A percentile compares a stretch with the other conserved stretches of the same genome.
These are phyloP conservation scores for Pseudopithomyces maydicus DNA, from an alignment of 2,329 filamentous ascomycete species.

Conservation along the genomic window DNA sequence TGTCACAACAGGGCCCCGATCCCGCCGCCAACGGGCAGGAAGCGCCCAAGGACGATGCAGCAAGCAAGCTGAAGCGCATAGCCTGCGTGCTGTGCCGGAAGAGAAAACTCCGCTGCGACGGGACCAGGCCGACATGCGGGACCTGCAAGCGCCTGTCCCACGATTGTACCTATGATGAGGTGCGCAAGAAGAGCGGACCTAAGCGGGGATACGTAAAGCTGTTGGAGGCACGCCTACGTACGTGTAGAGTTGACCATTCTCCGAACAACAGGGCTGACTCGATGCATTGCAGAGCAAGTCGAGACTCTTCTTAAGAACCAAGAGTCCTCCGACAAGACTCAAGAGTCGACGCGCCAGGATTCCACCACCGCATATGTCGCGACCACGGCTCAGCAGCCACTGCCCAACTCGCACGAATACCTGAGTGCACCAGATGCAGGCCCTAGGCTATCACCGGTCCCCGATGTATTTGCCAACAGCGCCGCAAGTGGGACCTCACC, in stretches of 20 bases:
- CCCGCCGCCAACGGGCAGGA: conserved; percentile 46
- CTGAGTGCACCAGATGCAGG: conserved; percentile 18
- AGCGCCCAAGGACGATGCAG: conserved; percentile 49
- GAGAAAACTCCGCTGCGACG: conserved; percentile 90
- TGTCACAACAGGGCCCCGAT: conserved; percentile 50
- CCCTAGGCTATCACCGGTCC: conserved; percentile 21
- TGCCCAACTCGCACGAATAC: conserved; percentile 26
- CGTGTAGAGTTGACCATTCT: conserved; percentile 43
- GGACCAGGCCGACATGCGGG: conserved; percentile 80
- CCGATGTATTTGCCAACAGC: conserved; percentile 22
- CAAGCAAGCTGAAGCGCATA: conserved; percentile 72
- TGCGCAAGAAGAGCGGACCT: conserved; percentile 90
- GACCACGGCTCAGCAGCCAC: conserved; percentile 32
- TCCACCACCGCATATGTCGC: conserved; percentile 37
- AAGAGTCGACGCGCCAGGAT: conserved; percentile 29
- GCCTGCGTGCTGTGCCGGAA: conserved; percentile 94
- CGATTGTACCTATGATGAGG: conserved; percentile 88
- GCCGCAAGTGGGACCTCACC: conserved; percentile 18
- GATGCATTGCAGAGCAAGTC: conserved; percentile 73
- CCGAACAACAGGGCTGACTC: conserved; percentile 14
- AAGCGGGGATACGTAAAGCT: conserved; percentile 95
- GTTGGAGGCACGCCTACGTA: conserved; percentile 89
- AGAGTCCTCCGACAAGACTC: conserved; percentile 54
- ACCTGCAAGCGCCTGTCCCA: conserved; percentile 88
- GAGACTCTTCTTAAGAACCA: conserved; percentile 88